Evolutionary conservation across 768 basidiomycete species (phyloP).

Genomic region (Dictyophora rubrovolvata): DNA sequence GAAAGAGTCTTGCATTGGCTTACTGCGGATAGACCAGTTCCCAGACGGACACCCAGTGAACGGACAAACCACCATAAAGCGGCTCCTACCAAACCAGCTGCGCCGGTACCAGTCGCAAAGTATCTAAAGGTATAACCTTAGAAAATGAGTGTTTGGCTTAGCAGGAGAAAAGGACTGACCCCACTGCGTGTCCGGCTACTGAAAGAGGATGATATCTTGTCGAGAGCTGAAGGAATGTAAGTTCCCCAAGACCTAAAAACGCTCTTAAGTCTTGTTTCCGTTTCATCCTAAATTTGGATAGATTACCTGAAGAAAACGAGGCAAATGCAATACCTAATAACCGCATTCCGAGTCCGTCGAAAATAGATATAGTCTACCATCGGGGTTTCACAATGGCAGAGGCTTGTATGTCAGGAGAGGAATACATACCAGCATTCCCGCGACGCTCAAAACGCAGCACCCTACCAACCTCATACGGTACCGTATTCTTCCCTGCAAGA

Average conservation of each 20-base stretch:
- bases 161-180: conserved; percentile 33
- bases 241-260: conserved; percentile 76
- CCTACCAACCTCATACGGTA: conserved; percentile 66
- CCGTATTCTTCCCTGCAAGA: conserved; percentile 76
- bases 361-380: conserved; percentile 66
- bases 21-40: conserved; percentile 78
- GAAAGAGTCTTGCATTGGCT: conserved; percentile 18
- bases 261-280: not conserved
- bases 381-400: not conserved
- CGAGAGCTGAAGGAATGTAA: conserved; percentile 91
- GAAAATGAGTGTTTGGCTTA: not conserved
- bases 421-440: conserved; percentile 76
- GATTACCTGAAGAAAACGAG: conserved; percentile 73
- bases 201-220: conserved; percentile 63
- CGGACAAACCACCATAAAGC: conserved; percentile 93
- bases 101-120: conserved; percentile 91
- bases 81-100: conserved; percentile 87
- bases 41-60: conserved; percentile 69
- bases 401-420: not conserved
- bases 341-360: conserved; percentile 53
- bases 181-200: conserved; percentile 70
- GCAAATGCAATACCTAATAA: conserved; percentile 75
- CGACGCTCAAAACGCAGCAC: conserved; percentile 64
- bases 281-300: not conserved
- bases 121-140: conserved; percentile 39